Evolutionary conservation across 2,329 filamentous ascomycete genomes (phyloP), one percentile per base, ranked within the genome.

Genomic region (Exophiala calicioides): DNA sequence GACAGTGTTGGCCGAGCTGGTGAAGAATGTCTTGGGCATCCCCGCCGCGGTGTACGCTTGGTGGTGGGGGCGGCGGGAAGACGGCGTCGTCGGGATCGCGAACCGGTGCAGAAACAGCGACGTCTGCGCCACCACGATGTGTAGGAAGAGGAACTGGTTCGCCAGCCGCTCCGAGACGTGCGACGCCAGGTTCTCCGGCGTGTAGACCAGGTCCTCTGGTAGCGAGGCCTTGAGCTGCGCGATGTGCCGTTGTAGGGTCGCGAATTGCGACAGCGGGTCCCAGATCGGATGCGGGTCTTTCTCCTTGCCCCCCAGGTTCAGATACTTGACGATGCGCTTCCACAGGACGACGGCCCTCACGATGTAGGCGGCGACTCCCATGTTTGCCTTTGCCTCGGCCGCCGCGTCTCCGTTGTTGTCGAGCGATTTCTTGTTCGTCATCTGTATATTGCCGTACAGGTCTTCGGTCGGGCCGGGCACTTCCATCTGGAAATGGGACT

Each of bases 331-430:
- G 37, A 96, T 84, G 37, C 84, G 83, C 4, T 93, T 93, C 90
- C 91, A 97, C 23, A 95, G 74, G 2, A 90, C 82, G 52, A 97
- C 87, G 2, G 85, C 78, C 15, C 88, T 83, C 52, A 97, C 86
- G 61, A 93, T 86, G 66, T 94, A 95, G 8, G 91, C 90, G 1
- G 90, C 86, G 3, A 95, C 89, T 2, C 91, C 93, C 90, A 97
- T 95, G 62, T 95, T 96, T 5, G 87, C 83, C 59, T 78, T 82
- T 21, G 51, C 57, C 30, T 56, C 53, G 16, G 49, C 50, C 13
- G 47, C 38, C 3, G 35, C 32, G 27, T 49, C 50, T 42, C 16
- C 39, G 3, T 34, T 30, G 7, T 24, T 33, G 55, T 88, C 79
- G 21, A 77, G 76, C 13, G 83, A 65, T 52, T 85, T 80, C 33